Base-by-base conservation (phyloP, 2,329 filamentous ascomycete species). In the Alternaria viburni region DNA sequence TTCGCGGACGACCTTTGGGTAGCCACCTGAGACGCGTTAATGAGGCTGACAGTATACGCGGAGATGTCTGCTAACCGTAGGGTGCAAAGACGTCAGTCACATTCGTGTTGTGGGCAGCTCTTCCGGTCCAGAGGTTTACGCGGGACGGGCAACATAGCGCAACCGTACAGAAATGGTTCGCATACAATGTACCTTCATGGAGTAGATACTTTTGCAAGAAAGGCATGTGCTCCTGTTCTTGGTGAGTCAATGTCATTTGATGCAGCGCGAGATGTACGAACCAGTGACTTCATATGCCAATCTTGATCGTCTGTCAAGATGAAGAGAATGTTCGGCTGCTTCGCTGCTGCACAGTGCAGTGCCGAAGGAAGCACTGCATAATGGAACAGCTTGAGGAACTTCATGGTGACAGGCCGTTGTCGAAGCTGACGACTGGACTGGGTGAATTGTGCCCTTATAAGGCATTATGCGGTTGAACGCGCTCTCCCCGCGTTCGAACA, bases 301-400 rank as follows among this genome's bases (percentile, higher is more conserved):
- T 91, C 89, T 71, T 91, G 89, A 66, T 91, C 89, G 63, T 91
- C 89, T 0, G 87, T 88, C 32, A 91, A 78, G 61, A 91, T 86
- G 70, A 91, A 89, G 19, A 91, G 79, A 36, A 91, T 85, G 65
- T 91, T 91, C 7, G 70, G 69, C 2, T 41, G 36, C 36, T 41
- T 41, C 36, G 36, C 36, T 41, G 36, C 36, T 41, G 36, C 36
- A 3, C 36, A 41, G 36, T 41, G 2, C 36, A 41, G 36, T 41
- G n/a, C 36, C 36, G 36, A 41, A 2, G 36, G 3, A 1, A 41
- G 36, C 36, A 41, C 36, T 41, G 36, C 36, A 41, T 17, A 41
- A 17, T 41, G 36, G 36, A 41, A 41, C 2, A 41, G 0, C n/a
- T 41, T 41, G 36, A 41, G 5, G 36, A 41, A 1, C 36, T 41